Evolutionary conservation across 2,329 filamentous ascomycete genomes (phyloP).

Genomic region (Pestalotiopsis sp.): DNA sequence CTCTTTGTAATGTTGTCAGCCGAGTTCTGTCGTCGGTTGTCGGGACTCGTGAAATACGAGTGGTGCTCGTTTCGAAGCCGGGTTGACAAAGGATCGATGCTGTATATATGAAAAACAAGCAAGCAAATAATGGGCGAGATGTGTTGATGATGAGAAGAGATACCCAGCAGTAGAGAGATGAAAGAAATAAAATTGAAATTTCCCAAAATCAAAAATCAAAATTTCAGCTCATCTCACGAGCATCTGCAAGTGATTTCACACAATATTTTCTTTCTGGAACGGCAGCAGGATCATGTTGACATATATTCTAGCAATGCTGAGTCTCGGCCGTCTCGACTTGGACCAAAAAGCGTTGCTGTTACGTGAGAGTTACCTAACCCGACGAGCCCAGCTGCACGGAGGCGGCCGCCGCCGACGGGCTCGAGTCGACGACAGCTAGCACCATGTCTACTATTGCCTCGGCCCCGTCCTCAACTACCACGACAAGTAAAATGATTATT

Average conservation of each 20-base stretch:
- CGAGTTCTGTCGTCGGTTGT: background rate
- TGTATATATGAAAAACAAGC: background rate
- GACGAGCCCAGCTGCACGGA: background rate
- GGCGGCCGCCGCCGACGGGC: background rate
- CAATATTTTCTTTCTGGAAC: background rate
- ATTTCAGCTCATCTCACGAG: background rate
- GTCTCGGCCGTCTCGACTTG: background rate
- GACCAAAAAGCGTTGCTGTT: background rate
- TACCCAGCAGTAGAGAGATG: background rate
- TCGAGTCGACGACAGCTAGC: background rate
- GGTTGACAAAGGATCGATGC: background rate
- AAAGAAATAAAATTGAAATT: background rate
- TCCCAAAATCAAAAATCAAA: background rate
- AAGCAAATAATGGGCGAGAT: background rate
- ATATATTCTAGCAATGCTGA: background rate
- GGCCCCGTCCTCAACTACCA: background rate
- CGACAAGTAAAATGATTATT: background rate
- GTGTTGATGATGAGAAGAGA: background rate
- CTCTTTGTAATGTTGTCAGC: background rate
- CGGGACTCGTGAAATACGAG: background rate
- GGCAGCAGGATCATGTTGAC: background rate
- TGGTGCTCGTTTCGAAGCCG: background rate
- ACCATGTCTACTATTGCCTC: background rate
- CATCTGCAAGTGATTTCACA: background rate
- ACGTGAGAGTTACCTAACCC: constrained; percentile 1